Percentiles rank a stretch among this genome's conserved stretches.
Evolutionary conservation across 768 basidiomycete genomes (phyloP).

Genomic region (Agrocybe praecox): DNA sequence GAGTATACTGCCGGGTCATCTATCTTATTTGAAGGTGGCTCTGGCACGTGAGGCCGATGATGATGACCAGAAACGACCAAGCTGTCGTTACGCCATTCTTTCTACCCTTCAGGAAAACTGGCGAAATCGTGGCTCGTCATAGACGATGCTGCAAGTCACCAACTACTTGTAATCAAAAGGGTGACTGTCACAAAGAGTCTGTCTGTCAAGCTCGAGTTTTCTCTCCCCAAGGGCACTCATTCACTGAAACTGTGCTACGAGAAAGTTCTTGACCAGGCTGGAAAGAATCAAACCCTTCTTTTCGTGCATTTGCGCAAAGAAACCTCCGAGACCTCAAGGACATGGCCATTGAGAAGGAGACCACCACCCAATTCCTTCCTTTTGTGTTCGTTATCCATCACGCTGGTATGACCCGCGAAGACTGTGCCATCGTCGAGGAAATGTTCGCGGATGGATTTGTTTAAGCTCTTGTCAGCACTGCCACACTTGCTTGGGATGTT

Average conservation of each 20-base stretch:
- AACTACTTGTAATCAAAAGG: constrained; percentile 84
- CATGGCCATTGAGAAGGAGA: constrained; percentile 95
- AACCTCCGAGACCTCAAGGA: constrained; percentile 97
- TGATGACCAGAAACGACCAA: constrained; percentile 73
- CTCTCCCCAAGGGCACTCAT: constrained; percentile 82
- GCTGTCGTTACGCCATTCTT: constrained; percentile 92
- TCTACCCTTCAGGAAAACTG: constrained; percentile 88
- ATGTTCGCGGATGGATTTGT: constrained; percentile 91
- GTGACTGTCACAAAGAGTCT: constrained; percentile 89
- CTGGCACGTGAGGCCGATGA: constrained; percentile 84
- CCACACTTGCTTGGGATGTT: constrained; percentile 99
- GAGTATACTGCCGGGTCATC: constrained; percentile 87
- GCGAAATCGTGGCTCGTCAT: constrained; percentile 98
- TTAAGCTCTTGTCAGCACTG: constrained; percentile 95
- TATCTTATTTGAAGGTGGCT: constrained; percentile 74
- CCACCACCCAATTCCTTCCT: constrained; percentile 92
- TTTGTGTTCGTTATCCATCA: constrained; percentile 99
- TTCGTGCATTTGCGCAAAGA: constrained; percentile 99
- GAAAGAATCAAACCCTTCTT: constrained; percentile 90
- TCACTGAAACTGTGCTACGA: constrained; percentile 91
- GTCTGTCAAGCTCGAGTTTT: constrained; percentile 86
- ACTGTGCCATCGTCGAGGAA: constrained; percentile 91
- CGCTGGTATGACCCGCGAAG: constrained; percentile 92
- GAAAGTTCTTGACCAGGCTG: constrained; percentile 90
- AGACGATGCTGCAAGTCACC: constrained; percentile 78